These are phyloP conservation scores for Elsinoe perseae DNA, from an alignment of 2,329 filamentous ascomycete genomes.

Conservation along the genomic window DNA sequence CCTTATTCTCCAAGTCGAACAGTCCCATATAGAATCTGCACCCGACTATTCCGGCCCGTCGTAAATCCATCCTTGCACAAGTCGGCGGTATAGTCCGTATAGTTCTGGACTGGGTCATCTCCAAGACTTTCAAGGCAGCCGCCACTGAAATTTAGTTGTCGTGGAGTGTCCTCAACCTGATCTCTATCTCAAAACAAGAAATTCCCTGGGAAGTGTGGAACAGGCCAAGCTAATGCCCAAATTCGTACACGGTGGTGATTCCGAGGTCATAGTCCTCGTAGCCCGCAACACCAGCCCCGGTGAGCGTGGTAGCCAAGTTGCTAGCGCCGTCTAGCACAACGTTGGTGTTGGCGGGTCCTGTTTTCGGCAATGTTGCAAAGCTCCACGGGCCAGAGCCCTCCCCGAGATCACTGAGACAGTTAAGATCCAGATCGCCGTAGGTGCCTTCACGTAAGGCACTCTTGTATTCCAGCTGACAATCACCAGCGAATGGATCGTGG, in stretches of 20 bases:
- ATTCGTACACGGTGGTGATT: slow-evolving; percentile 38
- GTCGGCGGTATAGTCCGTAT: slow-evolving; percentile 35
- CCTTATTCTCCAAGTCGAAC: not conserved
- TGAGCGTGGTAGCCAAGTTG: slow-evolving; percentile 46
- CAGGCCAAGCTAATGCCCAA: slow-evolving; percentile 38
- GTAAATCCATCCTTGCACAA: not conserved
- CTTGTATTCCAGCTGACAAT: slow-evolving; percentile 39
- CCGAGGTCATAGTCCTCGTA: slow-evolving; percentile 42
- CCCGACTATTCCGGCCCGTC: not conserved
- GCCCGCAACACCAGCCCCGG: slow-evolving; percentile 35
- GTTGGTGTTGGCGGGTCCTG: slow-evolving; percentile 18
- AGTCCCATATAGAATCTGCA: not conserved
- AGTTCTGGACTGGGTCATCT: slow-evolving; percentile 46
- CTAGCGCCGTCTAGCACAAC: slow-evolving; percentile 46
- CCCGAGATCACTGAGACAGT: slow-evolving; percentile 47
- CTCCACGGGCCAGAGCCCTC: slow-evolving; percentile 20
- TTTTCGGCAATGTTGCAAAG: slow-evolving; percentile 25
- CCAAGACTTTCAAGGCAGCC: slow-evolving; percentile 40
- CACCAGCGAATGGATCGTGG: slow-evolving; percentile 27
- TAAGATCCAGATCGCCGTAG: slow-evolving; percentile 49
- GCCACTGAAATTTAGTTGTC: slow-evolving; percentile 30
- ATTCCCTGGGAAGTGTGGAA: slow-evolving; percentile 39
- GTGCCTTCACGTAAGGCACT: slow-evolving; percentile 42
- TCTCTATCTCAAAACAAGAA: slow-evolving; percentile 35
- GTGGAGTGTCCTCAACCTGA: slow-evolving; percentile 36